Evolutionary conservation across 352 stramenopile genomes (phyloP).

Genomic region (Pythium dissotocum): DNA sequence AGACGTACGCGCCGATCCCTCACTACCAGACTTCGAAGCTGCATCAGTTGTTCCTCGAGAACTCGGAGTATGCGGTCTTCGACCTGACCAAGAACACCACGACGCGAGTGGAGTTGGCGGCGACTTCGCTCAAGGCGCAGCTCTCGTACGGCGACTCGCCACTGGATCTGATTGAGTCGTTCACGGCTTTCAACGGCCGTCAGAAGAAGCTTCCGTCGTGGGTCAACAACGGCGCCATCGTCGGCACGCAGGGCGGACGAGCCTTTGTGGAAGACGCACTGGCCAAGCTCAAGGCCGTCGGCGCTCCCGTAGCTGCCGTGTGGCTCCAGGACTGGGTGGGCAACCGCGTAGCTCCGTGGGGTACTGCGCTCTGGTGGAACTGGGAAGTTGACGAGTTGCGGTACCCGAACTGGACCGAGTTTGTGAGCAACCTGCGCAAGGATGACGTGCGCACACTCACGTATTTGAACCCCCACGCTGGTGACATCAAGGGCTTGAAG

Average conservation of each 20-base stretch:
- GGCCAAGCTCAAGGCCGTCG: conserved; percentile 19
- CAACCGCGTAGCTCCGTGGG: conserved; percentile 16
- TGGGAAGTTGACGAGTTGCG: conserved; percentile 14
- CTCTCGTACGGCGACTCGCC: conserved; percentile 10
- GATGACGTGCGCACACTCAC: conserved; percentile 15
- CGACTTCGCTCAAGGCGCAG: conserved; percentile 10
- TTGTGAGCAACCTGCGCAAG: conserved; percentile 10
- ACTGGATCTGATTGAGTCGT: conserved; percentile 11
- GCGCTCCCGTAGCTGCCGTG: conserved; percentile 10
- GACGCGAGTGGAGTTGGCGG: conserved; percentile 14
- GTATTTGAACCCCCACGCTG: conserved; percentile 15
- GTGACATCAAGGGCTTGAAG: conserved; percentile 22
- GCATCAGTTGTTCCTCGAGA: conserved; percentile 18
- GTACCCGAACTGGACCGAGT: conserved; percentile 22
- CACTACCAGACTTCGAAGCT: conserved; percentile 22
- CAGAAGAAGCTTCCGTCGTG: conserved; percentile 7
- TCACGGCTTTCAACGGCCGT: conserved; percentile 14
- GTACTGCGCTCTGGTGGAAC: conserved; percentile 20
- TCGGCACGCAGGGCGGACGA: conserved; percentile 19
- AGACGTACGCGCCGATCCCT: conserved; percentile 20
- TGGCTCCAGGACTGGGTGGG: conserved; percentile 23
- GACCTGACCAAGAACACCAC: conserved; percentile 19
- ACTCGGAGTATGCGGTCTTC: conserved; percentile 20
- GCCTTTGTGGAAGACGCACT: conserved; percentile 17
- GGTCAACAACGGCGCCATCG: conserved; percentile 16